These are phyloP conservation scores for Umbilicaria muhlenbergii DNA, from an alignment of 495 filamentous ascomycete genomes.

Conservation along the genomic window DNA sequence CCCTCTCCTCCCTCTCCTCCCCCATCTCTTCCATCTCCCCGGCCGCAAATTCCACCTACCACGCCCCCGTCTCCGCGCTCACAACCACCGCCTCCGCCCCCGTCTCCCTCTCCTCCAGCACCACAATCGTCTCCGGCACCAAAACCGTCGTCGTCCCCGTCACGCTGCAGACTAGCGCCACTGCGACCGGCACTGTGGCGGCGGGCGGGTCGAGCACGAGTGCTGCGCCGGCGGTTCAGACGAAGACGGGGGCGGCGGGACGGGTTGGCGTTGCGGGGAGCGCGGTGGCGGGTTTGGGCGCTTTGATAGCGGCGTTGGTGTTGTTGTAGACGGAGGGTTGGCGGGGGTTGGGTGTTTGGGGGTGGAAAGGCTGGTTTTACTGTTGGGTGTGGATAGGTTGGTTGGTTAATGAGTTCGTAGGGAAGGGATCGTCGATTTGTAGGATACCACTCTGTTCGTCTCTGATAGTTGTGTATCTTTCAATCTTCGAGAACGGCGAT, in stretches of 20 bases:
- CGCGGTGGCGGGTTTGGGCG: neutral
- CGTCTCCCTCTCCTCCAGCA: constrained; percentile 15
- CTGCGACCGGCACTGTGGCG: neutral
- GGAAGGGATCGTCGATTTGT: neutral
- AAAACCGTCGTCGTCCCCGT: constrained; percentile 1
- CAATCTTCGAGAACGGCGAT: no score
- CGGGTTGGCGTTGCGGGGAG: no score
- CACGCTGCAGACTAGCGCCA: neutral
- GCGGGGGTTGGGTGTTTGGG: constrained; percentile 53
- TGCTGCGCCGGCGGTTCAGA: neutral
- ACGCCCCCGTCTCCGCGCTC: constrained; percentile 6
- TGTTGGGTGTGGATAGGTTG: neutral
- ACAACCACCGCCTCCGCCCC: constrained; percentile 13
- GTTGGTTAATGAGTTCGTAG: neutral
- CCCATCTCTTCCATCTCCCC: constrained; percentile 13
- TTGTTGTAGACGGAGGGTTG: constrained; percentile 32
- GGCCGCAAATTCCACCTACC: constrained; percentile 5
- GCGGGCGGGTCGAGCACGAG: neutral
- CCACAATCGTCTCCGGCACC: neutral
- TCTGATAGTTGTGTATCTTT: no score
- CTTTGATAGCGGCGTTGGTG: no score
- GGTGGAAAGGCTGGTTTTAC: neutral
- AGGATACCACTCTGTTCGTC: no score
- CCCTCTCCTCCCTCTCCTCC: constrained; percentile 11
- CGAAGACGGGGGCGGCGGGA: neutral